Conservation (phyloP, 306 rosid genomes). For the Canavalia ensiformis region DNA sequence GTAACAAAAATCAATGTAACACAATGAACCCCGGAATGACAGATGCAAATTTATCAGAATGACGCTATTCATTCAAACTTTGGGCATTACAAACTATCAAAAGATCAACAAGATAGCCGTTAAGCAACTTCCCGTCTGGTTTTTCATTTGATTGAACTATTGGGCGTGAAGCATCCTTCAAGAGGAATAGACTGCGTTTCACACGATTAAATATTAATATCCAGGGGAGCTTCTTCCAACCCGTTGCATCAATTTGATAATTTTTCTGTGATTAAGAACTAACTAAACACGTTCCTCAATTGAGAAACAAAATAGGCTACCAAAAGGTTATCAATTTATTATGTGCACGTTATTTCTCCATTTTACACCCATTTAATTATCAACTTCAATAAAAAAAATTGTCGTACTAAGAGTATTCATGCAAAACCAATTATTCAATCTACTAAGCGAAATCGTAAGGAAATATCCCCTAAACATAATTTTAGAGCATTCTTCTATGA, state of each 20-base stretch:
- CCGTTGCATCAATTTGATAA: constrained; percentile 29
- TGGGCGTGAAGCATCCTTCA: background rate
- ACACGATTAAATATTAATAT: background rate
- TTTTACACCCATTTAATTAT: background rate
- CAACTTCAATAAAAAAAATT: background rate
- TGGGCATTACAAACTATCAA: constrained; percentile 29
- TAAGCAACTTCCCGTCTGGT: constrained; percentile 12
- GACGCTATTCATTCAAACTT: constrained; percentile 29
- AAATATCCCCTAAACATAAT: background rate
- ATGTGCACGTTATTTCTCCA: background rate
- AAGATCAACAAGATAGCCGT: constrained; percentile 6
- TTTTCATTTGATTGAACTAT: constrained; percentile 24
- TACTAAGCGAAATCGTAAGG: background rate
- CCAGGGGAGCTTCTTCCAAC: constrained; percentile 25
- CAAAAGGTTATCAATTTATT: background rate
- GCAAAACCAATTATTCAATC: constrained; percentile 25
- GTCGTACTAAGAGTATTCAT: background rate
- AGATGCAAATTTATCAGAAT: background rate
- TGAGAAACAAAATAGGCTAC: constrained; percentile 3
- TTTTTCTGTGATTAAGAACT: constrained; percentile 32
- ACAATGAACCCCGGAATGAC: constrained; percentile 7
- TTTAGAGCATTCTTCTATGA: constrained; percentile 20
- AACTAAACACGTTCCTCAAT: constrained; percentile 12
- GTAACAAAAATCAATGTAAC: background rate
- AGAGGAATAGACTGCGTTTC: background rate